phyloP scores from a whole-genome alignment of 345 rosid genomes.

The Salix viminalis region DNA sequence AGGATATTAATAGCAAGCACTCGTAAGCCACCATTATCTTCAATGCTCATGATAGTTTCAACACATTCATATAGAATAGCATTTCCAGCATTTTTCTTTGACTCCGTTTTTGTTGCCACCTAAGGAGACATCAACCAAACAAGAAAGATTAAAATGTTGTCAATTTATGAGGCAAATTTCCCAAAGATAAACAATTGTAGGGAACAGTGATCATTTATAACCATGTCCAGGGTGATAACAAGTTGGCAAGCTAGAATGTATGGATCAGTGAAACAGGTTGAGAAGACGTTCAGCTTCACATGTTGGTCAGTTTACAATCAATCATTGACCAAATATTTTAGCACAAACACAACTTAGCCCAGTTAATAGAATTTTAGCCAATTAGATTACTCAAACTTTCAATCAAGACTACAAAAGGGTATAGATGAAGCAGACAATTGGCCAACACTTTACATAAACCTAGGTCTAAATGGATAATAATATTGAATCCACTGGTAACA shows the following conservation, averaged over 20 bases:
- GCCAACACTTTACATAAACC: neutral
- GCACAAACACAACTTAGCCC: neutral
- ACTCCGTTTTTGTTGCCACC: conserved; percentile 99
- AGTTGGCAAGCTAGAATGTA: neutral
- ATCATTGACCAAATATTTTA: neutral
- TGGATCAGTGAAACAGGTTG: neutral
- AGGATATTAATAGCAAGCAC: conserved; percentile 97
- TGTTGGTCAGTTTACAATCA: neutral
- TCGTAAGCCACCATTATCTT: conserved; percentile 90
- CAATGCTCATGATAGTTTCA: conserved; percentile 96
- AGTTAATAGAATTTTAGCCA: neutral
- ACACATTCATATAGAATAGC: conserved; percentile 97
- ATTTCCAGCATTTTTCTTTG: conserved; percentile 98
- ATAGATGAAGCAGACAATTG: too few species aligned
- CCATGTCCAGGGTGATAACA: neutral
- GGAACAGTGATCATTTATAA: neutral
- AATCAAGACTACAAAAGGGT: neutral
- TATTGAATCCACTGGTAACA: neutral
- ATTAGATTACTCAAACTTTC: neutral
- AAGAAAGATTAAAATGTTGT: neutral
- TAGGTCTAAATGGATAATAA: neutral
- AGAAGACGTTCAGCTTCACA: neutral
- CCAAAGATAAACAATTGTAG: neutral
- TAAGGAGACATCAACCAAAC: conserved; percentile 30
- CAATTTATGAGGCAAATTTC: neutral